Conservation (phyloP, 768 basidiomycete genomes). For the Mycena filopes region DNA sequence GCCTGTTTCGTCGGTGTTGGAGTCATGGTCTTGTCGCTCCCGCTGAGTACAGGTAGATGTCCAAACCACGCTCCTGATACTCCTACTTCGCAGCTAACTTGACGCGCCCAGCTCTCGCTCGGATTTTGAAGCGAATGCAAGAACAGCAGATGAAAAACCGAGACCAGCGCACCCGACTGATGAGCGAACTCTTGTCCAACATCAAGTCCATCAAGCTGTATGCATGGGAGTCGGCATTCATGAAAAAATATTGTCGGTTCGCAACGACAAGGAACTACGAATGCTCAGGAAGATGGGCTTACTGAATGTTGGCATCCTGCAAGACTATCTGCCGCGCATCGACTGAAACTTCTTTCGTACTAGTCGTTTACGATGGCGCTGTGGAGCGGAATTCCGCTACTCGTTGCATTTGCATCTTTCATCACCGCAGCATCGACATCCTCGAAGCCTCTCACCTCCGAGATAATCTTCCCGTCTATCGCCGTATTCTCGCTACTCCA, state of each 20-base stretch:
- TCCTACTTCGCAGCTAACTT: neutral
- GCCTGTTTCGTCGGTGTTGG: constrained; percentile 89
- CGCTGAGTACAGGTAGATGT: constrained; percentile 75
- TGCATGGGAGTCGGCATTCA: constrained; percentile 95
- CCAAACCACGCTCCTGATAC: constrained; percentile 24
- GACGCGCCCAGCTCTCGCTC: constrained; percentile 62
- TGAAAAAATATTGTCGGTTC: constrained; percentile 81
- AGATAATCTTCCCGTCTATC: constrained; percentile 96
- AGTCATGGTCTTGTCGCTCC: constrained; percentile 87
- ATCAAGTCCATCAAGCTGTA: constrained; percentile 90
- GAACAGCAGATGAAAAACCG: constrained; percentile 94
- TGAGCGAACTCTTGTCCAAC: constrained; percentile 94
- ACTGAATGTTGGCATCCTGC: constrained; percentile 61
- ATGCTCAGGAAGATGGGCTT: constrained; percentile 89
- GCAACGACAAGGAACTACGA: constrained; percentile 84
- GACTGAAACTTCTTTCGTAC: neutral
- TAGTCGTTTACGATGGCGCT: constrained; percentile 71
- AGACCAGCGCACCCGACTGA: constrained; percentile 83
- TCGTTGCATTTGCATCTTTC: constrained; percentile 88
- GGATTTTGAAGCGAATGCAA: constrained; percentile 79
- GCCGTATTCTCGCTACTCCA: constrained; percentile 88
- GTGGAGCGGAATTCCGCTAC: constrained; percentile 76
- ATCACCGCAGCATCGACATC: constrained; percentile 74
- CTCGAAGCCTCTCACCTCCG: constrained; percentile 80
- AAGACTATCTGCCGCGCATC: neutral